Conservation (phyloP, 2,329 filamentous ascomycete species). For the Aspergillus awamori region DNA sequence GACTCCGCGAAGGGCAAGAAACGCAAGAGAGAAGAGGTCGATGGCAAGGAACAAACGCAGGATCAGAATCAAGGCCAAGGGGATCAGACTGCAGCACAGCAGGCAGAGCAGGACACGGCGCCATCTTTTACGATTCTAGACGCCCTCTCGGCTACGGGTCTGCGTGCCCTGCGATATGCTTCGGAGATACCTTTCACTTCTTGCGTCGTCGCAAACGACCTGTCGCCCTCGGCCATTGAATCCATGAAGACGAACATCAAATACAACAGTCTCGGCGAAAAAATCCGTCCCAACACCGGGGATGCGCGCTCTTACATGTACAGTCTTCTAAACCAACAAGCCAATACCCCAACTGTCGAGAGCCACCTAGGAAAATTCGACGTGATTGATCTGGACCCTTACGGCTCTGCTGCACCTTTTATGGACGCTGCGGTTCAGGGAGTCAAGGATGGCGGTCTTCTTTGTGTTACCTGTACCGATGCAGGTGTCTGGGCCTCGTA, state of each 20-base stretch:
- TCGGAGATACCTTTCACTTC: constrained; percentile 86
- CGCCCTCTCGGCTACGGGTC: constrained; percentile 88
- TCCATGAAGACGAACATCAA: constrained; percentile 82
- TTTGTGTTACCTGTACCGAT: constrained; percentile 96
- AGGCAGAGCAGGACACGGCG: constrained; percentile 40
- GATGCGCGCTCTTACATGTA: constrained; percentile 96
- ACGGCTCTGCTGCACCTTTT: constrained; percentile 90
- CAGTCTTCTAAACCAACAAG: constrained; percentile 56
- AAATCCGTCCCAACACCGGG: constrained; percentile 72
- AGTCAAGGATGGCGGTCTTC: constrained; percentile 81
- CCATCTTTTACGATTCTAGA: constrained; percentile 80
- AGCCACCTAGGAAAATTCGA: constrained; percentile 67
- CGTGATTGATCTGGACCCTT: constrained; percentile 95
- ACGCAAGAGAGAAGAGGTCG: constrained; percentile 40
- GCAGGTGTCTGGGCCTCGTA: constrained; percentile 93
- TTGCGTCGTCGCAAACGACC: constrained; percentile 84
- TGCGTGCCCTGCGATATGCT: constrained; percentile 87
- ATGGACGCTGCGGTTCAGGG: constrained; percentile 88
- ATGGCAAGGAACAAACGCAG: constrained; percentile 21
- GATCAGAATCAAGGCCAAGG: constrained; percentile 25
- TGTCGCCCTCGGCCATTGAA: constrained; percentile 74
- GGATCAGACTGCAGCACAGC: constrained; percentile 14
- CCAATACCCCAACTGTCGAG: constrained; percentile 40
- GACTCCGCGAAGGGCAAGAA: constrained; percentile 41
- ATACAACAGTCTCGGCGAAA: constrained; percentile 74